phyloP scores from a whole-genome alignment of 306 rosid genomes.

The Myrica gale region DNA sequence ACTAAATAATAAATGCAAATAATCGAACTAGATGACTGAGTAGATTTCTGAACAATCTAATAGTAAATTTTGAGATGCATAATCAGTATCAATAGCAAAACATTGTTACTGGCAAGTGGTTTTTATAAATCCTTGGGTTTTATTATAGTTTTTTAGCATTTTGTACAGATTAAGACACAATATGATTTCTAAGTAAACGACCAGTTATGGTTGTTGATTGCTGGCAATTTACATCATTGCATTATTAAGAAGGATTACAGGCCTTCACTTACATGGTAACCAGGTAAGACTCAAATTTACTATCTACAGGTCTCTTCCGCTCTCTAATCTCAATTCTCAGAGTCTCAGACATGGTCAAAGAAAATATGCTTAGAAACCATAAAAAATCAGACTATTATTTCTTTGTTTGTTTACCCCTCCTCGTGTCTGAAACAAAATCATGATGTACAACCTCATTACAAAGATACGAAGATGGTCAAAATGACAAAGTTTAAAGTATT shows the following conservation, averaged over 20 bases:
- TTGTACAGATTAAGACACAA: background rate
- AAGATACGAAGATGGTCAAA: background rate
- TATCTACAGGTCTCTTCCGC: background rate
- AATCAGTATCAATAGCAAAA: background rate
- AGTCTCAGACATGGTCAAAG: background rate
- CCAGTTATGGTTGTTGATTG: background rate
- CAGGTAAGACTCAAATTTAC: background rate
- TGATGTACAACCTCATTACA: background rate
- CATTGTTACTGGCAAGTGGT: background rate
- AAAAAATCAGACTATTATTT: background rate
- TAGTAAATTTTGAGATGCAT: background rate
- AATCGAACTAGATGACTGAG: background rate
- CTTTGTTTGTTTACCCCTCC: background rate
- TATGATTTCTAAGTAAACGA: background rate
- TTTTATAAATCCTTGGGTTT: constrained; percentile 7
- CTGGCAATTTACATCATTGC: background rate
- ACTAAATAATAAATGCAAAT: background rate
- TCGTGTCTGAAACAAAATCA: background rate
- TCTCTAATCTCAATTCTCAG: background rate
- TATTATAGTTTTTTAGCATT: background rate
- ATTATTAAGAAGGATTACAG: background rate
- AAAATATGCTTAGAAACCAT: background rate
- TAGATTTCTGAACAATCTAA: background rate
- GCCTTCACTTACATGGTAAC: background rate
- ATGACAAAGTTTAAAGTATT: background rate